A percentile compares a stretch with the other conserved stretches of the same genome.
phyloP scores from a whole-genome alignment of 148 eudicot genomes.

The Amaranthus cruentus region DNA sequence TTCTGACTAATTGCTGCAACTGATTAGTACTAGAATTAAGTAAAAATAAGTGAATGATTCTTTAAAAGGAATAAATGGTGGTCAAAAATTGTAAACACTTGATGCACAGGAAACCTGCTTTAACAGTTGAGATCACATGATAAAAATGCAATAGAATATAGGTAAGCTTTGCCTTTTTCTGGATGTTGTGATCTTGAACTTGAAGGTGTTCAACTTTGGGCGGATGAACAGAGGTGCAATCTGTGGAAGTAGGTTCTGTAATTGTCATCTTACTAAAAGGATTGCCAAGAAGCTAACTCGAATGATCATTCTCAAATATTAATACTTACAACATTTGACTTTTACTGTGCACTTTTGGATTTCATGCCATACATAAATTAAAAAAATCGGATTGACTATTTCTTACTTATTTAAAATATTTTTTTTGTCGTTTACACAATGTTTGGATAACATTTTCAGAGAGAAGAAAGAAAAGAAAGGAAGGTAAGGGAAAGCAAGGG shows the following conservation, averaged over 20 bases:
- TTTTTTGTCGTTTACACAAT: too few relatives aligned
- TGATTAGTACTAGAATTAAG: background rate
- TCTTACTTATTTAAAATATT: too few relatives aligned
- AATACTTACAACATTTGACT: too few relatives aligned
- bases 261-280: background rate
- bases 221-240: background rate
- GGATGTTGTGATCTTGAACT: background rate
- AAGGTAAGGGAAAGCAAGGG: too few relatives aligned
- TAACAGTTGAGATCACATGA: conserved; percentile 17
- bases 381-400: too few relatives aligned
- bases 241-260: background rate
- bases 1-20: background rate
- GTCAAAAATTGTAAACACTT: background rate
- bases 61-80: background rate
- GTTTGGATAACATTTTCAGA: too few relatives aligned
- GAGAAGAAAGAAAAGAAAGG: too few relatives aligned
- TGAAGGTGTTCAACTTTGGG: background rate
- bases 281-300: too few relatives aligned
- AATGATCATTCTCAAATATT: too few relatives aligned
- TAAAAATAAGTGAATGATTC: background rate
- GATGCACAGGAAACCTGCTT: conserved; percentile 4
- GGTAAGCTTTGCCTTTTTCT: background rate
- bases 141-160: background rate
- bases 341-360: too few relatives aligned
- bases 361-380: too few relatives aligned